These are phyloP conservation scores for Neurospora pannonica DNA, from an alignment of 495 filamentous ascomycete genomes.

Conservation along the genomic window DNA sequence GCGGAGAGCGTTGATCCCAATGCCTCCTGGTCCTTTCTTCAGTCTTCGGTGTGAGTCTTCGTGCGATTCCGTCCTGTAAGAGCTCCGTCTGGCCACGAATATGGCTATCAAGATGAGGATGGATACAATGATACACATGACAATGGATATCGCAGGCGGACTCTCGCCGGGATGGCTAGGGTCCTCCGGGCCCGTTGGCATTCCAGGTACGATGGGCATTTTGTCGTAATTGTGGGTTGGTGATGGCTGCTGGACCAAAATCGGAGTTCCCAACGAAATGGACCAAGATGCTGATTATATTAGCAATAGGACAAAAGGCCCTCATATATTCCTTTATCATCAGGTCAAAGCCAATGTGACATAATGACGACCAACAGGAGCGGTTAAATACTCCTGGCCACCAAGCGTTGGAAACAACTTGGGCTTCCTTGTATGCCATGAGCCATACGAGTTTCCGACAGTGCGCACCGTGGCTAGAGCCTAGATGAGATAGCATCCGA, in stretches of 20 bases:
- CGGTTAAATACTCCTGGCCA: neutral
- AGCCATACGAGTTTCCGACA: neutral
- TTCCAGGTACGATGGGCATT: neutral
- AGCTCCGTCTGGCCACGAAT: constrained; percentile 5
- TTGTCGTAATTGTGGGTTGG: neutral
- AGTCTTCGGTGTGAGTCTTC: neutral
- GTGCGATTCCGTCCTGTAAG: neutral
- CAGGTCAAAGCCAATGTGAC: neutral
- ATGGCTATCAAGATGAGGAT: constrained; percentile 5
- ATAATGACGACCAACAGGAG: neutral
- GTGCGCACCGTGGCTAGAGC: neutral
- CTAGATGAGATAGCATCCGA: neutral
- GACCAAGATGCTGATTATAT: neutral
- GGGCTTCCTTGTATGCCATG: neutral
- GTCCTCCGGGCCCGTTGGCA: neutral
- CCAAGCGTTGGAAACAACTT: neutral
- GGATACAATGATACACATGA: constrained; percentile 5
- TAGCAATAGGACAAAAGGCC: neutral
- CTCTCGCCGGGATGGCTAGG: neutral
- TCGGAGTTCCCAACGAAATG: neutral
- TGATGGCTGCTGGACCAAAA: neutral
- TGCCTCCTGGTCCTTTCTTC: neutral
- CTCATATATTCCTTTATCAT: neutral
- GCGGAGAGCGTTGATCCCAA: neutral
- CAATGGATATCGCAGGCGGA: constrained; percentile 3